phyloP scores from a whole-genome alignment of 1,284 basidiomycete genomes.

The Marasmius fiardii region DNA sequence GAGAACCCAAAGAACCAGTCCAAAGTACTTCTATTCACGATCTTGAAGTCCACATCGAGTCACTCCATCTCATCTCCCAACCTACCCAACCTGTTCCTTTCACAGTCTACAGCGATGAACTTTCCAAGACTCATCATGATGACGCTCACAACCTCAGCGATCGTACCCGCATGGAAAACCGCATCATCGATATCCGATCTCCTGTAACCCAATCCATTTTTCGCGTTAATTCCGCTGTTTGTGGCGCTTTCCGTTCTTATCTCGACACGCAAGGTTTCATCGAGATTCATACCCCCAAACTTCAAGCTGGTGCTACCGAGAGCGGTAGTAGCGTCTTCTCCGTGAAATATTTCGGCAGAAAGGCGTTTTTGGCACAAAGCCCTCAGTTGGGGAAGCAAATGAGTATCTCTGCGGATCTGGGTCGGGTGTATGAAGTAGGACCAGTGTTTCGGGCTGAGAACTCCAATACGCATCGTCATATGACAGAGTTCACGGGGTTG shows the following conservation, averaged over 20 bases:
- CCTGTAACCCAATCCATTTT: slow-evolving; percentile 97
- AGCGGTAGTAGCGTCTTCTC: slow-evolving; percentile 96
- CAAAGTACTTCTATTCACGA: slow-evolving; percentile 88
- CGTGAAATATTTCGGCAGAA: slow-evolving; percentile 89
- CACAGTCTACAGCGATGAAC: slow-evolving; percentile 4
- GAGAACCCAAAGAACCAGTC: slow-evolving; percentile 79
- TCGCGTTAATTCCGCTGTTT: slow-evolving; percentile 85
- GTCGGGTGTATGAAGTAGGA: slow-evolving; percentile 96
- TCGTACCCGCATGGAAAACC: slow-evolving; percentile 87
- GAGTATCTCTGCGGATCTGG: slow-evolving; percentile 97
- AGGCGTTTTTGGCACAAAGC: slow-evolving; percentile 92
- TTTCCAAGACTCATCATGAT: slow-evolving; percentile 35
- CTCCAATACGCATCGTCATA: slow-evolving; percentile 94
- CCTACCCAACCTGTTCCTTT: slow-evolving; percentile 1
- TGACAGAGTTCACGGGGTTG: slow-evolving; percentile 98
- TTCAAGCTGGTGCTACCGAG: slow-evolving; percentile 96
- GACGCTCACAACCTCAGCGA: slow-evolving; percentile 69
- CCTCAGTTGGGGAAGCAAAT: slow-evolving; percentile 99
- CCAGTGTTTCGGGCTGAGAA: slow-evolving; percentile 97
- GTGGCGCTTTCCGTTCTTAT: slow-evolving; percentile 86
- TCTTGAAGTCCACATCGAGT: slow-evolving; percentile 82
- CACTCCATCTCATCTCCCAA: slow-evolving; percentile 44
- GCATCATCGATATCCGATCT: slow-evolving; percentile 92
- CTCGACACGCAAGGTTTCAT: slow-evolving; percentile 77
- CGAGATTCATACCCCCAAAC: slow-evolving; percentile 97